These are phyloP conservation scores for Emergomyces orientalis DNA, from an alignment of 2,329 filamentous ascomycete species.

Conservation along the genomic window DNA sequence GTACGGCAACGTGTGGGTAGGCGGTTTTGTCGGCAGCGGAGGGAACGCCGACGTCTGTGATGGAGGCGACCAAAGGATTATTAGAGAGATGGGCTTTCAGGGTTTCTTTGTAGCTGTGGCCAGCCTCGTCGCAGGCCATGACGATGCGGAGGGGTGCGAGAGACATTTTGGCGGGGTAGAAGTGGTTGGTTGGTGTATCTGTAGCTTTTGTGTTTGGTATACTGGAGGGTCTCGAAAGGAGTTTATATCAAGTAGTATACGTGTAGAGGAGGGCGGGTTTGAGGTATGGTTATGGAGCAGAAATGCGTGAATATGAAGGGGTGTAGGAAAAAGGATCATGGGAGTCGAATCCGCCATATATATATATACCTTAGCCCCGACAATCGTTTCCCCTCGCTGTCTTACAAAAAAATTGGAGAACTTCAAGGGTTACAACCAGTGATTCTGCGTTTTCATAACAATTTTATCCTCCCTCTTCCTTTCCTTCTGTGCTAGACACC, in stretches of 20 bases:
- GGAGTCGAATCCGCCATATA: not conserved
- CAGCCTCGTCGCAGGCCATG: constrained; percentile 61
- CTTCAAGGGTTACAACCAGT: not conserved
- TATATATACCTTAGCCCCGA: not conserved
- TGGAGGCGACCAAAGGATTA: constrained; percentile 55
- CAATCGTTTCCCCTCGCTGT: not conserved
- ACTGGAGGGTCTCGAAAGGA: not conserved
- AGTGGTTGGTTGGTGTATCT: not conserved
- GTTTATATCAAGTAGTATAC: not conserved
- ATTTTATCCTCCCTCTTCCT: not conserved
- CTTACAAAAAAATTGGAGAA: not conserved
- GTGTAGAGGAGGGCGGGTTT: not conserved
- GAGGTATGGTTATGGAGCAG: not conserved
- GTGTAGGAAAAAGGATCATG: not conserved
- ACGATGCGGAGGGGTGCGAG: constrained; percentile 47
- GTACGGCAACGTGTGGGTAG: constrained; percentile 69
- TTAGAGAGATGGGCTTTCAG: constrained; percentile 64
- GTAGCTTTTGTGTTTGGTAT: not conserved
- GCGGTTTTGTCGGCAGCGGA: constrained; percentile 62
- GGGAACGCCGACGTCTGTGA: constrained; percentile 67
- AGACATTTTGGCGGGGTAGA: not conserved
- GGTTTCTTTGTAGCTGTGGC: constrained; percentile 66
- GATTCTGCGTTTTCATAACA: not conserved
- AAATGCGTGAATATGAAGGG: too few species aligned
- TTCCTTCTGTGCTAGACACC: not conserved